These are phyloP conservation scores for Xylaria sp. DNA, from an alignment of 2,329 filamentous ascomycete genomes.

Conservation along the genomic window DNA sequence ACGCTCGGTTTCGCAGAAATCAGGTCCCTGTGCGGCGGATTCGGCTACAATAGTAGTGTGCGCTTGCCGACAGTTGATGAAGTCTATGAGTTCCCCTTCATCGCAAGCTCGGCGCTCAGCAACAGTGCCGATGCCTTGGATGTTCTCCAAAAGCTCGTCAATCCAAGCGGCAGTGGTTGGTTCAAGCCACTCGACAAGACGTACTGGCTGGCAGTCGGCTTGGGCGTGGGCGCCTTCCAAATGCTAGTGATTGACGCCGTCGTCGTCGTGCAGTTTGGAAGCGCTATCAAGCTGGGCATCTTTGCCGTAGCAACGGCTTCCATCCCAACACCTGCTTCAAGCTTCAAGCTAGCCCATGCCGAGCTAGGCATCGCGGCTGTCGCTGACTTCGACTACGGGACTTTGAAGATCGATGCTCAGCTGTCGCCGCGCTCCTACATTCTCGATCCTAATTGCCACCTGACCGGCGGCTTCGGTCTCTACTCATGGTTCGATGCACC, in stretches of 20 bases:
- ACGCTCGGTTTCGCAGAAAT: constrained; percentile 23
- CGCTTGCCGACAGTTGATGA: constrained; percentile 15
- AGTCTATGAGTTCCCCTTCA: constrained; percentile 17
- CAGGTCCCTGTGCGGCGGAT: neutral
- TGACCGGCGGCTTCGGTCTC: constrained; percentile 57
- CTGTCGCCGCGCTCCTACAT: constrained; percentile 56
- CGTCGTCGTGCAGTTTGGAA: constrained; percentile 49
- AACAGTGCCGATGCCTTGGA: constrained; percentile 13
- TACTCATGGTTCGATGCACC: constrained; percentile 53
- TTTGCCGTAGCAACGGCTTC: constrained; percentile 49
- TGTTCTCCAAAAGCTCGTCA: constrained; percentile 37
- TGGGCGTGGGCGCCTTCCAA: constrained; percentile 54
- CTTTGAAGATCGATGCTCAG: constrained; percentile 53
- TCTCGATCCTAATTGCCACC: constrained; percentile 53
- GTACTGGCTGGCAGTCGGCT: constrained; percentile 54
- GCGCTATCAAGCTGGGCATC: constrained; percentile 50
- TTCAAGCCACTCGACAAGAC: constrained; percentile 47
- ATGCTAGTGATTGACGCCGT: constrained; percentile 53
- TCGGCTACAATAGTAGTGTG: constrained; percentile 19
- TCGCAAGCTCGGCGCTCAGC: neutral
- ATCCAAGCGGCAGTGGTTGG: constrained; percentile 45
- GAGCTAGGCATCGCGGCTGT: constrained; percentile 53
- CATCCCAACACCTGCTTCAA: constrained; percentile 42
- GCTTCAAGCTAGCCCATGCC: constrained; percentile 50
- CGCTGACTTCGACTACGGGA: constrained; percentile 52